Evolutionary conservation across 2,329 filamentous ascomycete species (phyloP).

Genomic region (Diaporthe amygdali): DNA sequence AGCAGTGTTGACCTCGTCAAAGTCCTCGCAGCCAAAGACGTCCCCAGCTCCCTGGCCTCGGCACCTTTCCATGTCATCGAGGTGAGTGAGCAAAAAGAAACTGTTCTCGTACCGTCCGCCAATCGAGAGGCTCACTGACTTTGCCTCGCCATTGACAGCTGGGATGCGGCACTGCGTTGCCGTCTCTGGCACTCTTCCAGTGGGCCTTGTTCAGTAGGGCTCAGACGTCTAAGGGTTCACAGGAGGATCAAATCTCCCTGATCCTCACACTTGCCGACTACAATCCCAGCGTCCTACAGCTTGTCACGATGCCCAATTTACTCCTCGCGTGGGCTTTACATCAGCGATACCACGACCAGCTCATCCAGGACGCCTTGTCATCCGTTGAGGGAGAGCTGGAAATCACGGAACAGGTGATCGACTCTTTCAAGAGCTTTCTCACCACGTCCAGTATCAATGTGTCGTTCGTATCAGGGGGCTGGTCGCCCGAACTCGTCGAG

Average conservation of each 20-base stretch:
- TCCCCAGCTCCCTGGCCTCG: constrained; percentile 37
- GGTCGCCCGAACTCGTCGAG: constrained; percentile 69
- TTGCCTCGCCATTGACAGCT: constrained; percentile 53
- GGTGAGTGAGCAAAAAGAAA: constrained; percentile 45
- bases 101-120: constrained; percentile 5
- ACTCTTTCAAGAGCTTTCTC: constrained; percentile 64
- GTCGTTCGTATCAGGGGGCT: constrained; percentile 76
- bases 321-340: constrained; percentile 70
- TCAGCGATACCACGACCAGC: constrained; percentile 41
- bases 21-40: constrained; percentile 55
- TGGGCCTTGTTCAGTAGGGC: constrained; percentile 45
- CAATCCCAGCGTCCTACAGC: constrained; percentile 76
- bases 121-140: constrained; percentile 28
- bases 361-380: constrained; percentile 50
- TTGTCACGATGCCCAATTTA: constrained; percentile 82
- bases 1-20: constrained; percentile 81
- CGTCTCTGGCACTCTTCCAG: constrained; percentile 73
- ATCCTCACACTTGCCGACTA: constrained; percentile 78
- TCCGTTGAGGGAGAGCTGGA: constrained; percentile 66
- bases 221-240: neutral
- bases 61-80: constrained; percentile 55
- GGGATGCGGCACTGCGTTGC: constrained; percentile 79
- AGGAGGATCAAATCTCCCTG: constrained; percentile 40
- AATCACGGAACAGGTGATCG: constrained; percentile 61
- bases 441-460: constrained; percentile 56